These are phyloP conservation scores for Amauroascus verrucosus DNA, from an alignment of 2,329 filamentous ascomycete genomes.

Conservation along the genomic window DNA sequence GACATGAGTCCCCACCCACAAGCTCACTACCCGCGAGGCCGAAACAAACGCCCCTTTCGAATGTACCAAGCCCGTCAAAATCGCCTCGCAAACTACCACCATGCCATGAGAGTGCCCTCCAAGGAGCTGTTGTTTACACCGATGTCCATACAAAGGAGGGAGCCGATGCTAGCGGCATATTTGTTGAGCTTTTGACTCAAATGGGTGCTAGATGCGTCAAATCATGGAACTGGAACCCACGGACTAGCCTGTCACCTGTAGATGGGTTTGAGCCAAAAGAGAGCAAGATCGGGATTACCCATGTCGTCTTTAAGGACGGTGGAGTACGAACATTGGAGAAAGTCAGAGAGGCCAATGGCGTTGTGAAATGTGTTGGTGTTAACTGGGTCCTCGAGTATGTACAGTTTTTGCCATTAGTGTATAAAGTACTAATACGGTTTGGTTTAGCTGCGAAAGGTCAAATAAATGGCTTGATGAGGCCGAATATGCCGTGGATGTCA, in stretches of 20 bases:
- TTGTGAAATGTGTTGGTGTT: constrained; percentile 77
- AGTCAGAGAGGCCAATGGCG: constrained; percentile 58
- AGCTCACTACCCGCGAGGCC: constrained; percentile 14
- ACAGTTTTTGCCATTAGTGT: neutral
- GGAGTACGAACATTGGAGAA: constrained; percentile 66
- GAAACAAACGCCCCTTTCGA: constrained; percentile 6
- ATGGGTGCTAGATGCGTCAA: constrained; percentile 75
- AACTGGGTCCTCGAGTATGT: constrained; percentile 79
- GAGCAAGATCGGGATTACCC: constrained; percentile 63
- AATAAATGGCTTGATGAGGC: constrained; percentile 67
- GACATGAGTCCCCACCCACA: constrained; percentile 1
- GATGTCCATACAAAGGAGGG: constrained; percentile 78
- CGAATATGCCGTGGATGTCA: constrained; percentile 58
- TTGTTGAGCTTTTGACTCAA: constrained; percentile 64
- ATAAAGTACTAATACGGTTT: neutral
- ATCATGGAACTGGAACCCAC: constrained; percentile 64
- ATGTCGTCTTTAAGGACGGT: constrained; percentile 85
- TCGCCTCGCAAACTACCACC: constrained; percentile 13
- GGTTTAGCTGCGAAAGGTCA: constrained; percentile 58
- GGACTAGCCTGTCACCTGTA: constrained; percentile 30
- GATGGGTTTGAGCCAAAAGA: constrained; percentile 27
- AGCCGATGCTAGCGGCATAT: constrained; percentile 68
- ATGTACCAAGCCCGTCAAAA: constrained; percentile 21
- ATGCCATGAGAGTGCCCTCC: constrained; percentile 40
- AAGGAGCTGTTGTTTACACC: constrained; percentile 67